Conservation (phyloP, 495 filamentous ascomycete genomes). For the Talaromyces liani region DNA sequence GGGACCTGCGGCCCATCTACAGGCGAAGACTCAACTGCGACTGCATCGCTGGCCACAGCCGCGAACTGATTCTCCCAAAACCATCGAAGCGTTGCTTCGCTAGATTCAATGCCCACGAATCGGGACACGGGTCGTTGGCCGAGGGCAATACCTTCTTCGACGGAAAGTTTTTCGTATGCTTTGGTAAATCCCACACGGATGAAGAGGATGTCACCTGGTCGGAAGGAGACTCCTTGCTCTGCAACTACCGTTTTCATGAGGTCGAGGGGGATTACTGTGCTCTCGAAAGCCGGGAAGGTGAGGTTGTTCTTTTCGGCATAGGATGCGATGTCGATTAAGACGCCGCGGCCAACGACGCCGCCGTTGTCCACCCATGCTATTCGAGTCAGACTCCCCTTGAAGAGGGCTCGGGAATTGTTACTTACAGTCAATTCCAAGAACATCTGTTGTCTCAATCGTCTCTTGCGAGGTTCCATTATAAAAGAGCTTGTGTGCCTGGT, state of each 20-base stretch:
- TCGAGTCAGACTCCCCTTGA: background rate
- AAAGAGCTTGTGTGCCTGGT: slow-evolving; percentile 46
- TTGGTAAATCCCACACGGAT: slow-evolving; percentile 42
- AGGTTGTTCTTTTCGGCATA: slow-evolving; percentile 38
- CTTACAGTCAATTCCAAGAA: slow-evolving; percentile 39
- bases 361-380: slow-evolving; percentile 36
- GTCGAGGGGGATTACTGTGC: slow-evolving; percentile 30
- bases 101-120: slow-evolving; percentile 39
- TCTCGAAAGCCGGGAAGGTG: slow-evolving; percentile 28
- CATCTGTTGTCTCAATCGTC: slow-evolving; percentile 42
- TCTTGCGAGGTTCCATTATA: slow-evolving; percentile 55
- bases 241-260: slow-evolving; percentile 32
- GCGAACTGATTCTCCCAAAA: slow-evolving; percentile 43
- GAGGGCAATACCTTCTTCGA: slow-evolving; percentile 21
- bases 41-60: slow-evolving; percentile 42
- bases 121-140: slow-evolving; percentile 19
- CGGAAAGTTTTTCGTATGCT: slow-evolving; percentile 29
- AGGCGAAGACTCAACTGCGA: slow-evolving; percentile 6
- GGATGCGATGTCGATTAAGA: slow-evolving; percentile 50
- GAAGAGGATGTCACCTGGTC: slow-evolving; percentile 48
- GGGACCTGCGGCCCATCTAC: slow-evolving; percentile 7
- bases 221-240: slow-evolving; percentile 25
- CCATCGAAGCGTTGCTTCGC: slow-evolving; percentile 36
- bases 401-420: background rate
- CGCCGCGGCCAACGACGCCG: slow-evolving; percentile 48